Evolutionary conservation across 768 basidiomycete species (phyloP).

Genomic region (Panellus pusillus): DNA sequence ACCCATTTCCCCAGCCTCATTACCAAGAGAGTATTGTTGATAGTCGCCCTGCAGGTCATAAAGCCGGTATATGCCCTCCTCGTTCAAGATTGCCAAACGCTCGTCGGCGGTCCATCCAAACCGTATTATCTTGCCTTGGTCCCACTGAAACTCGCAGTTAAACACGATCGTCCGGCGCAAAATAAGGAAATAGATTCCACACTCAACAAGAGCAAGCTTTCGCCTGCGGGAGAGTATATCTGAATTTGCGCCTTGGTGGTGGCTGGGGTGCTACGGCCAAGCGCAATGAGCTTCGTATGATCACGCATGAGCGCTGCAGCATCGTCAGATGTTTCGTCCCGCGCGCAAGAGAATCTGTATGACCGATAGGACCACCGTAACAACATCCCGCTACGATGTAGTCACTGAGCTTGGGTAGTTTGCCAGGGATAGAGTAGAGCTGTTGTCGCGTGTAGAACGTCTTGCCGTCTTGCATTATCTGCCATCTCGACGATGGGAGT

Average conservation of each 20-base stretch:
- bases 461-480: constrained; percentile 83
- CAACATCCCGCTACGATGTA: constrained; percentile 80
- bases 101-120: constrained; percentile 88
- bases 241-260: constrained; percentile 81
- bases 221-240: constrained; percentile 84
- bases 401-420: constrained; percentile 75
- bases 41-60: constrained; percentile 89
- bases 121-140: constrained; percentile 76
- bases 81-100: constrained; percentile 80
- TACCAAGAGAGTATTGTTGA: constrained; percentile 79
- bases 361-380: constrained; percentile 89
- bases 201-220: constrained; percentile 64
- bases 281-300: constrained; percentile 70
- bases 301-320: constrained; percentile 83
- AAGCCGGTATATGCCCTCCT: constrained; percentile 88
- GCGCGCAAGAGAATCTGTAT: constrained; percentile 20
- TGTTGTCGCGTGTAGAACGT: constrained; percentile 88
- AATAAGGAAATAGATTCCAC: constrained; percentile 49
- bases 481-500: constrained; percentile 84
- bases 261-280: constrained; percentile 57
- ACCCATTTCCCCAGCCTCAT: constrained; percentile 79
- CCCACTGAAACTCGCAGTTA: constrained; percentile 65
- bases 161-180: constrained; percentile 14
- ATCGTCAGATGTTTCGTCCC: constrained; percentile 2
- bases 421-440: constrained; percentile 80